phyloP scores from a whole-genome alignment of 495 filamentous ascomycete species.

The Cercophora scortea region DNA sequence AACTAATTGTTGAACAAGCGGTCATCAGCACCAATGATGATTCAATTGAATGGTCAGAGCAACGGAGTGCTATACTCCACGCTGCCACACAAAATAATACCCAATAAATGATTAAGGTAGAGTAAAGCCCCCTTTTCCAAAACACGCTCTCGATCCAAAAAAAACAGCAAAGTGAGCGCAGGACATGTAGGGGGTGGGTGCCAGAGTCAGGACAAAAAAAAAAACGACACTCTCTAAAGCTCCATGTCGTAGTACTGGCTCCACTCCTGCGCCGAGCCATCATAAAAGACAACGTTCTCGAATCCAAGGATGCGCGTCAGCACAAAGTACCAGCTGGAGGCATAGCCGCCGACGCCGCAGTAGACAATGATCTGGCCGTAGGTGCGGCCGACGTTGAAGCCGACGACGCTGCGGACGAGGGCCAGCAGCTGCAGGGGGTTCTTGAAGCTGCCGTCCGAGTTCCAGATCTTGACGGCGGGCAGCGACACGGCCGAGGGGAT shows the following conservation, averaged over 20 bases:
- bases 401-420: conserved; percentile 6
- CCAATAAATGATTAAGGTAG: too few relatives aligned
- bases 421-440: conserved; percentile 12
- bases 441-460: conserved; percentile 18
- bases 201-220: too few relatives aligned
- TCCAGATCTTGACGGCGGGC: conserved; percentile 14
- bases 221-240: too few relatives aligned
- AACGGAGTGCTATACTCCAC: too few relatives aligned
- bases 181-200: too few relatives aligned
- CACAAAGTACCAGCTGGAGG: conserved; percentile 11
- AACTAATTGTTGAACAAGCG: too few relatives aligned
- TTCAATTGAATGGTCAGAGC: too few relatives aligned
- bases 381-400: conserved; percentile 9
- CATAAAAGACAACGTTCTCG: conserved; percentile 13
- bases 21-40: too few relatives aligned
- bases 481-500: conserved; percentile 15
- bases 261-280: conserved; percentile 11
- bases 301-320: conserved; percentile 11
- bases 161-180: too few relatives aligned
- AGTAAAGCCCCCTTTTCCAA: too few relatives aligned
- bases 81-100: too few relatives aligned
- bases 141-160: too few relatives aligned
- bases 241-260: conserved; percentile 13
- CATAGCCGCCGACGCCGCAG: conserved; percentile 18
- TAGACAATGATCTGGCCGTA: conserved; percentile 15